Conservation (phyloP, 768 basidiomycete species). For the Leccinum pellstonianum region DNA sequence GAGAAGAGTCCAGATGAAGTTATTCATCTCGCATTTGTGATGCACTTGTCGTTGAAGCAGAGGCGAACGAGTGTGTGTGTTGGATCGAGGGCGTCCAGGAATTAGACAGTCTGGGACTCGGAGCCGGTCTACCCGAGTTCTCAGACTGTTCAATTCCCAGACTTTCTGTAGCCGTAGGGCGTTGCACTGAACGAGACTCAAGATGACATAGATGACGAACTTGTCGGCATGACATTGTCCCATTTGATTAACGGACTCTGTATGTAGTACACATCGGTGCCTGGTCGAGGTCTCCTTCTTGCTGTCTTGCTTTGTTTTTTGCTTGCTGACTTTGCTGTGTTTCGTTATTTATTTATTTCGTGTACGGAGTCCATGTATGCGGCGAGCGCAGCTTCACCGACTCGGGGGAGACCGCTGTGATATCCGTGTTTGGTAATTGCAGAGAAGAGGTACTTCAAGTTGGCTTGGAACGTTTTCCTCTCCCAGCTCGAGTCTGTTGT, state of each 20-base stretch:
- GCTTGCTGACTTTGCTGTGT: not conserved
- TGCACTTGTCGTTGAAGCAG: not conserved
- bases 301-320: not conserved
- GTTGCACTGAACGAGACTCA: not conserved
- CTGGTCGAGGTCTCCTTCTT: not conserved
- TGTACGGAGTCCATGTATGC: too few species aligned
- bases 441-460: not conserved
- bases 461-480: too few species aligned
- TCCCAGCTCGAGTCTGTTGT: not conserved
- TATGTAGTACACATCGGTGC: not conserved
- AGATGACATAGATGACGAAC: not conserved
- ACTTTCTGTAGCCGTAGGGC: not conserved
- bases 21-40: not conserved
- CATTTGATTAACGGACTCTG: not conserved
- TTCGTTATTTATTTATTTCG: too few species aligned
- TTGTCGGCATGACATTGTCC: not conserved
- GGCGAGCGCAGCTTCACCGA: too few species aligned
- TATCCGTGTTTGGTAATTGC: too few species aligned
- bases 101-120: too few species aligned
- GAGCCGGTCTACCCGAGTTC: too few species aligned
- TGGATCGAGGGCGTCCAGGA: too few species aligned
- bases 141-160: too few species aligned
- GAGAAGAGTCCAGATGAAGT: too few species aligned
- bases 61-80: not conserved
- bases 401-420: too few species aligned